These are phyloP conservation scores for Arthrobotrys sinensis DNA, from an alignment of 2,329 filamentous ascomycete species.

Conservation along the genomic window DNA sequence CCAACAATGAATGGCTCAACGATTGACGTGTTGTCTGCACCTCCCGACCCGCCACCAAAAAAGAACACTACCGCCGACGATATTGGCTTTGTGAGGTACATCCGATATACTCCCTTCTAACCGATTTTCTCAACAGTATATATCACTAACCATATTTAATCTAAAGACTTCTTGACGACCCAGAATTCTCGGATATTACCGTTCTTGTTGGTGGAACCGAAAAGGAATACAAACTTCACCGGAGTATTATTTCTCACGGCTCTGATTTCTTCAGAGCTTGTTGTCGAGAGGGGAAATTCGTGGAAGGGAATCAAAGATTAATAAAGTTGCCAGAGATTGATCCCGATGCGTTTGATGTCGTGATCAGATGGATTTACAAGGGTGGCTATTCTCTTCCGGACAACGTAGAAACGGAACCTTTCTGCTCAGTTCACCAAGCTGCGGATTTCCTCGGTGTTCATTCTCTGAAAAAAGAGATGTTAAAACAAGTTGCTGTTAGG, in stretches of 20 bases:
- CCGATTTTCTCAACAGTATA: too few relatives aligned
- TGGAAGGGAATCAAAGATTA: neutral
- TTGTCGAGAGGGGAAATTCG: neutral
- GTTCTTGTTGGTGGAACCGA: constrained; percentile 1
- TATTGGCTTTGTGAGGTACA: too few relatives aligned
- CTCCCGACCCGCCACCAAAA: too few relatives aligned
- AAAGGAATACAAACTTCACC: constrained; percentile 15
- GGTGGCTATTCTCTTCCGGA: constrained; percentile 14
- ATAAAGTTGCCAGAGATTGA: constrained; percentile 43
- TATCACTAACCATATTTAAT: neutral
- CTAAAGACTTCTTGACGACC: neutral
- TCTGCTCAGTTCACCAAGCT: neutral
- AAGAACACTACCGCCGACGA: too few relatives aligned
- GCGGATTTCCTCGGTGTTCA: neutral
- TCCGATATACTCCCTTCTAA: too few relatives aligned
- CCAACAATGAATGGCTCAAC: too few relatives aligned
- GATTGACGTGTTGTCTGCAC: too few relatives aligned
- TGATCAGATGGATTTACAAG: constrained; percentile 59
- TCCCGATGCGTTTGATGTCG: constrained; percentile 32
- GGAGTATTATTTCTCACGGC: neutral
- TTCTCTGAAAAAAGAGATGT: constrained; percentile 13
- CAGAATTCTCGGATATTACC: constrained; percentile 13
- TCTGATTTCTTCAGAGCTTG: constrained; percentile 43
- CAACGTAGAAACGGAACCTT: neutral
- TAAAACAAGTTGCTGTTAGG: neutral